Percentiles rank a stretch among this genome's conserved stretches.
These are phyloP conservation scores for Pythium aquatile DNA, from an alignment of 352 stramenopile species.

Conservation along the genomic window DNA sequence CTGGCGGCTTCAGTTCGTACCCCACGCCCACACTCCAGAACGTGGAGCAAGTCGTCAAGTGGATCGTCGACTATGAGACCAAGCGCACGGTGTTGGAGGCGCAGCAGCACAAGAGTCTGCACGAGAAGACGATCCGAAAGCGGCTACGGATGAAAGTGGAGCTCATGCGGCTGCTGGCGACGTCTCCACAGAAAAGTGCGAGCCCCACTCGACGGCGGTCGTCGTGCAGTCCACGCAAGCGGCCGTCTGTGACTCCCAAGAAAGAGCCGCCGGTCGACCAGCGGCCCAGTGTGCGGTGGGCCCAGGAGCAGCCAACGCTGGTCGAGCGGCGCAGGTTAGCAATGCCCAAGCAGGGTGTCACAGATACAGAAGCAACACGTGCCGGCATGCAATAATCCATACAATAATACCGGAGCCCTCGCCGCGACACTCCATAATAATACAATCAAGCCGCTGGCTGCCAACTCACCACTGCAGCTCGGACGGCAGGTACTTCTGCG, in stretches of 20 bases:
- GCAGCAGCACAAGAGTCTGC: neutral
- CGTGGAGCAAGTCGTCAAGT: conserved; percentile 42
- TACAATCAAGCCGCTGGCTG: neutral
- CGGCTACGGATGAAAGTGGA: conserved; percentile 32
- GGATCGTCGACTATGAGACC: conserved; percentile 43
- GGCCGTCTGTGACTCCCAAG: neutral
- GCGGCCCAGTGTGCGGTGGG: neutral
- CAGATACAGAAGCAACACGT: neutral
- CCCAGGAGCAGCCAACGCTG: neutral
- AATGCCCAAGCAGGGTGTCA: neutral
- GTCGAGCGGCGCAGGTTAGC: neutral
- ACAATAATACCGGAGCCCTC: neutral
- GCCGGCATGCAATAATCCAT: neutral
- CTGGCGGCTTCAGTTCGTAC: conserved; percentile 40
- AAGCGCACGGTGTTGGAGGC: conserved; percentile 31
- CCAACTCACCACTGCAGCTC: conserved; percentile 66
- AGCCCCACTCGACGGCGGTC: conserved; percentile 7
- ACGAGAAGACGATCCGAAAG: conserved; percentile 13
- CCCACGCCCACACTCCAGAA: conserved; percentile 31
- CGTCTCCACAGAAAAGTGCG: conserved; percentile 1
- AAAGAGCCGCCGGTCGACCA: neutral
- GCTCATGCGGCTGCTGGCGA: conserved; percentile 31
- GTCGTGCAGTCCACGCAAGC: conserved; percentile 16
- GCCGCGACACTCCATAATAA: conserved; percentile 11
- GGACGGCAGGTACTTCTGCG: conserved; percentile 68